Conservation (phyloP, 768 basidiomycete species). For the Tylopilus balloui region DNA sequence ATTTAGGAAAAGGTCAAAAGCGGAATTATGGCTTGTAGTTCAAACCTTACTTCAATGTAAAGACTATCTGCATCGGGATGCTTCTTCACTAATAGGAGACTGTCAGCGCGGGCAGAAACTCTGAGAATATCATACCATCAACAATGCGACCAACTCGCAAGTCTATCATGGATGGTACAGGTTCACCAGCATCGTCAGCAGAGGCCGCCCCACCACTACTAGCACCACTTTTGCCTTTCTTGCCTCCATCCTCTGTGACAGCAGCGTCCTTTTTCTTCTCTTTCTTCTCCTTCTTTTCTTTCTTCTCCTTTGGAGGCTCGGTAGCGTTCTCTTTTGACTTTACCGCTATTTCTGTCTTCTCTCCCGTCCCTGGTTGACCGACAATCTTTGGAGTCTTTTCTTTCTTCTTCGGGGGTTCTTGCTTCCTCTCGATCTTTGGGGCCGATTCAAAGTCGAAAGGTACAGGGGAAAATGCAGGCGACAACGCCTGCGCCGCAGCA, state of each 20-base stretch:
- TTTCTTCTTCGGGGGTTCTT: slow-evolving; percentile 73
- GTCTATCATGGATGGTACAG: slow-evolving; percentile 95
- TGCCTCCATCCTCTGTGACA: slow-evolving; percentile 26
- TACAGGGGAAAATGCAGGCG: slow-evolving; percentile 53
- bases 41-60: slow-evolving; percentile 76
- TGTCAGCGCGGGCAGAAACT: slow-evolving; percentile 2
- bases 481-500: slow-evolving; percentile 46
- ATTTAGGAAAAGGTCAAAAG: background rate
- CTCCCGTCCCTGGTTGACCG: slow-evolving; percentile 22
- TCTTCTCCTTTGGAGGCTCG: slow-evolving; percentile 24
- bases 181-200: slow-evolving; percentile 68
- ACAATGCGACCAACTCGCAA: slow-evolving; percentile 90
- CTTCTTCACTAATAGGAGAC: slow-evolving; percentile 62
- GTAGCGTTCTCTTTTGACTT: slow-evolving; percentile 39
- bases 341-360: slow-evolving; percentile 27
- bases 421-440: slow-evolving; percentile 69
- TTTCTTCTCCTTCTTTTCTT: slow-evolving; percentile 36
- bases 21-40: background rate
- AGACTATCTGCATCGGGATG: slow-evolving; percentile 97
- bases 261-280: slow-evolving; percentile 56
- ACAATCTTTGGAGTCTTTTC: slow-evolving; percentile 47
- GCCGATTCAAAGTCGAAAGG: slow-evolving; percentile 71
- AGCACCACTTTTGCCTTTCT: slow-evolving; percentile 40
- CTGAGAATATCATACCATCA: slow-evolving; percentile 56
- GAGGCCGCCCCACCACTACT: slow-evolving; percentile 29